Percentiles rank a stretch among this genome's conserved stretches.
Conservation (phyloP, 179 eudicot genomes). For the Silene noctiflora region DNA sequence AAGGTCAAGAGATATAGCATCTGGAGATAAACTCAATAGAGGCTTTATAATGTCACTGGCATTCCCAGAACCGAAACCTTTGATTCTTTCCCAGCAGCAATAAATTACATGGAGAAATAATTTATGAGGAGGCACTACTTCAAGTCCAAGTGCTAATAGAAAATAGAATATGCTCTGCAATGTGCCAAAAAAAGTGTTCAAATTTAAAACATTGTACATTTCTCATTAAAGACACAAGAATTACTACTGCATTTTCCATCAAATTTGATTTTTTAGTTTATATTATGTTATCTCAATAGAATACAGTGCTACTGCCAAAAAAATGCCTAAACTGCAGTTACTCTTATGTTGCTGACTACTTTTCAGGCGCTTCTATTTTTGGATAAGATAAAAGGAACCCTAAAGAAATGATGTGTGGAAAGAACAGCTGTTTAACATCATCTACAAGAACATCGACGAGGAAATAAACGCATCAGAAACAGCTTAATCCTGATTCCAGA, state of each 20-base stretch:
- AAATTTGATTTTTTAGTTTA: neutral
- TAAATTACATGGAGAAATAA: constrained; percentile 26
- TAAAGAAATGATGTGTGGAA: neutral
- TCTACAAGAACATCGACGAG: neutral
- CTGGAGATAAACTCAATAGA: constrained; percentile 53
- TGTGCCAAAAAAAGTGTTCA: neutral
- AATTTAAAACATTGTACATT: neutral
- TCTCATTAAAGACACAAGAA: neutral
- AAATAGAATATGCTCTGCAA: constrained; percentile 67
- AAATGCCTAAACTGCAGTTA: neutral
- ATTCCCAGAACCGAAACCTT: constrained; percentile 27
- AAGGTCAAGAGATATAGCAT: constrained; percentile 35
- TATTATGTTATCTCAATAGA: neutral
- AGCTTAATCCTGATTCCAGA: neutral
- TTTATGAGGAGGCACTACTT: constrained; percentile 56
- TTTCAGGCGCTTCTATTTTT: neutral
- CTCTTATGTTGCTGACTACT: neutral
- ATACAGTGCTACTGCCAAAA: neutral
- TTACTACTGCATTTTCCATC: constrained; percentile 1
- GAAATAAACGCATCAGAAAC: neutral
- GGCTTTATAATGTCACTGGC: constrained; percentile 53
- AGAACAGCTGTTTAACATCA: neutral
- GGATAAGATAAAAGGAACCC: neutral
- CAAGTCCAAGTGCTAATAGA: constrained; percentile 72
- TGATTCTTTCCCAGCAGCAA: constrained; percentile 42